A percentile compares a stretch with the other conserved stretches of the same genome.
These are phyloP conservation scores for Kodamaea sagamina DNA, from an alignment of 805 yeast genomes.

Conservation along the genomic window DNA sequence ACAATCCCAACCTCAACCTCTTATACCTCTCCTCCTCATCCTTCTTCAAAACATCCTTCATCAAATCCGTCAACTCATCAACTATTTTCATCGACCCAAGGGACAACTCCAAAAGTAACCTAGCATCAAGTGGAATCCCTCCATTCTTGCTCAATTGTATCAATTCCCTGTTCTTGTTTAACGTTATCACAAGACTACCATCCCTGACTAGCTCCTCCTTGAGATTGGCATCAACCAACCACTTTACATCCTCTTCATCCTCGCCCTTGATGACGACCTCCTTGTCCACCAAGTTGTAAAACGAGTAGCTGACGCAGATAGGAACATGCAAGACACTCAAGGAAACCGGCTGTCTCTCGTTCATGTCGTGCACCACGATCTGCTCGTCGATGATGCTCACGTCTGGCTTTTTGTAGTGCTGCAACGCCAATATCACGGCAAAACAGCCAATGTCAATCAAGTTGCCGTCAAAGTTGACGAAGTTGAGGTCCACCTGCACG, in stretches of 20 bases:
- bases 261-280: slow-evolving; percentile 70
- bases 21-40: slow-evolving; percentile 54
- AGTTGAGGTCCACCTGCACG: slow-evolving; percentile 85
- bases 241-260: slow-evolving; percentile 56
- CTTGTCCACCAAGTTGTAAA: slow-evolving; percentile 65
- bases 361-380: slow-evolving; percentile 64
- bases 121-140: slow-evolving; percentile 79
- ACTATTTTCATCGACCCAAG: slow-evolving; percentile 66
- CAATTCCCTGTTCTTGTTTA: slow-evolving; percentile 86
- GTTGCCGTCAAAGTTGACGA: slow-evolving; percentile 89
- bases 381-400: slow-evolving; percentile 62
- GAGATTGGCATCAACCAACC: slow-evolving; percentile 72
- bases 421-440: slow-evolving; percentile 83
- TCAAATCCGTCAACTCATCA: slow-evolving; percentile 61
- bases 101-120: slow-evolving; percentile 65
- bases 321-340: slow-evolving; percentile 87
- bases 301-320: slow-evolving; percentile 84
- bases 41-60: slow-evolving; percentile 53
- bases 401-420: slow-evolving; percentile 84
- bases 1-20: slow-evolving; percentile 29
- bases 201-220: slow-evolving; percentile 76
- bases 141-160: slow-evolving; percentile 92
- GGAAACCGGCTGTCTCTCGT: slow-evolving; percentile 86
- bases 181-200: slow-evolving; percentile 80
- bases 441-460: slow-evolving; percentile 87